phyloP scores from a whole-genome alignment of 257 asterid species.

The Fraxinus quadrangulata region DNA sequence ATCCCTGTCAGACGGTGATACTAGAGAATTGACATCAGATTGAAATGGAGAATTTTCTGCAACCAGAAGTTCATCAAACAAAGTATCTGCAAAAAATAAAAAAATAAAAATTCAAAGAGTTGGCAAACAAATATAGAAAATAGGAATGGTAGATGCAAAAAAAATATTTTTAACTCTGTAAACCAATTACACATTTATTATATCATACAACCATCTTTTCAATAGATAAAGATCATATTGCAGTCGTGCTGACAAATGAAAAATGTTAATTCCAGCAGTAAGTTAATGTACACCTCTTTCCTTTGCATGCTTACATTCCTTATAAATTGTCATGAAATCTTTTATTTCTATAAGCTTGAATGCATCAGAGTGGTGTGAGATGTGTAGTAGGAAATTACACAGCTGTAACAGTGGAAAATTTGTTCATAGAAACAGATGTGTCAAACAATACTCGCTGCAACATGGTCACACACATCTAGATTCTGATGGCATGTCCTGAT shows the following conservation, averaged over 20 bases:
- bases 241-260: conserved; percentile 22
- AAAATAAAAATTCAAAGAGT: conserved; percentile 11
- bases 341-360: background rate
- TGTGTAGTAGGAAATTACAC: background rate
- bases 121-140: background rate
- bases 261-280: background rate
- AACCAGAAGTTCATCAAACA: conserved; percentile 83
- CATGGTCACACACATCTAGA: background rate
- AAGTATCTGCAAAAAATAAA: conserved; percentile 54
- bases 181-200: background rate
- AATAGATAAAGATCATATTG: conserved; percentile 8
- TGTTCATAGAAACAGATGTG: conserved; percentile 10
- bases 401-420: conserved; percentile 17
- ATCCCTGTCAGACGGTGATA: conserved; percentile 50
- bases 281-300: background rate
- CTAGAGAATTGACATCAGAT: conserved; percentile 53
- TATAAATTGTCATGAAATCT: background rate
- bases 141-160: conserved; percentile 7
- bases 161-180: conserved; percentile 1
- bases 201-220: background rate
- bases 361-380: background rate
- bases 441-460: conserved; percentile 10
- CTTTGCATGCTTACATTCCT: background rate
- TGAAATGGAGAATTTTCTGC: conserved; percentile 89
- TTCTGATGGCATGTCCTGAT: conserved; percentile 11